Evolutionary conservation across 2,329 filamentous ascomycete species (phyloP).

Genomic region (Diaporthe longicolla): DNA sequence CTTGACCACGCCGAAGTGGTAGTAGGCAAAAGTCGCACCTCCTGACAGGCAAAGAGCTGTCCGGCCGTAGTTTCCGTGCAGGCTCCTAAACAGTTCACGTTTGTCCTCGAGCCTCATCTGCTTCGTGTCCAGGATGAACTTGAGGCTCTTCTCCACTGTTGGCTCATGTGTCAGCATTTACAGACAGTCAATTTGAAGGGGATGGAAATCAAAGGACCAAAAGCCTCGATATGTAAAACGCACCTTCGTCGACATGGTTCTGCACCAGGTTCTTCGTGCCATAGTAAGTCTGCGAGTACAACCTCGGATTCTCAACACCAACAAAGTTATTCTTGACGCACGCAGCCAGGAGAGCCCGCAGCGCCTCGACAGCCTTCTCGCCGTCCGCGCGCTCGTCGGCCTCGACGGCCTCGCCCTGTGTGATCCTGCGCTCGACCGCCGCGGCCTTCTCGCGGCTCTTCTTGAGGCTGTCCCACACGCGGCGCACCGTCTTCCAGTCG

Average conservation of each 20-base stretch:
- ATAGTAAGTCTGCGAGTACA: constrained; percentile 99
- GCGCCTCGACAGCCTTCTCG: constrained; percentile 76
- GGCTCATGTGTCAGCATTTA: neutral
- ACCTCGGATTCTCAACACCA: constrained; percentile 89
- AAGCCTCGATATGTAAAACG: too few relatives aligned
- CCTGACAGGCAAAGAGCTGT: constrained; percentile 94
- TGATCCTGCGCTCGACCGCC: constrained; percentile 54
- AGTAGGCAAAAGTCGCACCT: constrained; percentile 95
- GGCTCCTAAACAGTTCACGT: constrained; percentile 84
- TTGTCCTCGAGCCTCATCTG: constrained; percentile 82
- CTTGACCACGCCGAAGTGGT: constrained; percentile 94
- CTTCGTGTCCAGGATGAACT: constrained; percentile 76
- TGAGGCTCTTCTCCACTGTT: constrained; percentile 74
- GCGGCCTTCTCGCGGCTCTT: constrained; percentile 74
- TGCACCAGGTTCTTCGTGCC: constrained; percentile 97
- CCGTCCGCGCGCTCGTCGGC: constrained; percentile 53
- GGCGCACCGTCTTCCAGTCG: constrained; percentile 85
- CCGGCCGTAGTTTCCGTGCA: constrained; percentile 91
- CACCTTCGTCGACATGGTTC: constrained; percentile 88
- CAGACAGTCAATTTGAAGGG: too few relatives aligned
- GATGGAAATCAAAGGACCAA: too few relatives aligned
- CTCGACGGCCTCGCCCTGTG: constrained; percentile 56
- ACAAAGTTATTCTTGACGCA: constrained; percentile 99
- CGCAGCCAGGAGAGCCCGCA: constrained; percentile 84
- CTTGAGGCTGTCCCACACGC: constrained; percentile 82